Base-by-base conservation (phyloP, 495 filamentous ascomycete genomes). In the Thermothielavioides terrestris region DNA sequence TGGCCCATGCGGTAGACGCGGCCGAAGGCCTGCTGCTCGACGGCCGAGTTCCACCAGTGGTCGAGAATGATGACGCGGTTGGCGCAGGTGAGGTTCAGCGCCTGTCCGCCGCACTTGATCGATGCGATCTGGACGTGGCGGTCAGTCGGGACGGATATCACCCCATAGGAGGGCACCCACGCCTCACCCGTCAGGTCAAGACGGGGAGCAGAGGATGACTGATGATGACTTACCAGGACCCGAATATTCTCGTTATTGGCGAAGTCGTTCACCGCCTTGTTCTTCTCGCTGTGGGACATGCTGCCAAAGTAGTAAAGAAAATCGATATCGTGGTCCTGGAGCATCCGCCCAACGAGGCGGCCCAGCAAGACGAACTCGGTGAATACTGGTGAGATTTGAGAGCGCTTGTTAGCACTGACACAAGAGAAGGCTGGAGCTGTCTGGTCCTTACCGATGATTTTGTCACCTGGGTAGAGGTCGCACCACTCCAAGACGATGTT, bases 61-160 rank as follows among this genome's bases (percentile, higher is more conserved):
- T 83, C 81, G 0, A 81, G 44, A 1, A 74, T 65, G 14, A 82
- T 76, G 38, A 81, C 78, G 27, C 79, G 73, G 42, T 77, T 79
- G 0, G 78, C 80, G 37, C 64, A 63, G 0, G 77, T 72, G 18
- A 83, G 60, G 31, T 82, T 79, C 3, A 82, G 62, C 1, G 73
- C 70, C 11, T 65, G 63, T 0, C 72, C 74, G 0, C 77, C 75
- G n/a, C 67, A 68, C 22, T 65, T 69, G 1, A 77, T 55, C 2
- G 68, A 68, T 0, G 71, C 64, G 7, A 82, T 58, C 56, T 49
- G n/a, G n/a, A n/a, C n/a, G n/a, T n/a, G n/a, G n/a, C n/a, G n/a
- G n/a, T n/a, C n/a, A n/a, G n/a, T n/a, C n/a, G n/a, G n/a, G n/a
- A n/a, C n/a, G n/a, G n/a, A n/a, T n/a, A n/a, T n/a, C n/a, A n/a